These are phyloP conservation scores for Corymbia calophylla DNA, from an alignment of 441 rosid genomes.

Conservation along the genomic window DNA sequence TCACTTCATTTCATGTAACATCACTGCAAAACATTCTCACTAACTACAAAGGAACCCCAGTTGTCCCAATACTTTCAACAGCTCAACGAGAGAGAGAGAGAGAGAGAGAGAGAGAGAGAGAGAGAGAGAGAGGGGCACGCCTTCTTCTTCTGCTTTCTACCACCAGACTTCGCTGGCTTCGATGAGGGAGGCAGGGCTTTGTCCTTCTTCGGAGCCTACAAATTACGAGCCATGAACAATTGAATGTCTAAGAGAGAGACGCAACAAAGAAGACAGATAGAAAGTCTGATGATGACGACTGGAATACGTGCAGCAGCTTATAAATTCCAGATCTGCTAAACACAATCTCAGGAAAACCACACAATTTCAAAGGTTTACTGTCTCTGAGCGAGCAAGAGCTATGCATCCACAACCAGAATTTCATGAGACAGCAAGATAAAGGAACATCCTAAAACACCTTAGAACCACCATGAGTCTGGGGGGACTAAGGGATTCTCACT, in stretches of 20 bases:
- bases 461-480: not conserved
- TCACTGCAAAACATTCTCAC: not conserved
- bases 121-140: not conserved
- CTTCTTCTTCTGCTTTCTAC: too few species aligned
- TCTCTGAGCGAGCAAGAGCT: not conserved
- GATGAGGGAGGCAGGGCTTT: not conserved
- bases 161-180: too few species aligned
- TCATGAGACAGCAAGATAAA: not conserved
- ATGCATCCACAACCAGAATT: not conserved
- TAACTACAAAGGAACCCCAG: not conserved
- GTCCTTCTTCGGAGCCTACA: not conserved
- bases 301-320: not conserved
- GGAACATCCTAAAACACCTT: not conserved
- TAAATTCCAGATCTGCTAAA: not conserved
- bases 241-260: not conserved
- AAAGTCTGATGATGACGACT: not conserved
- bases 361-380: too few species aligned
- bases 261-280: not conserved
- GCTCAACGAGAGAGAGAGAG: not conserved
- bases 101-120: not conserved
- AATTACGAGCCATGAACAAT: too few species aligned
- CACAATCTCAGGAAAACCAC: not conserved
- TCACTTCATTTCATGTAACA: too few species aligned
- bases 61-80: not conserved
- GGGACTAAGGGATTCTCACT: not conserved